Evolutionary conservation across 2,329 filamentous ascomycete species (phyloP).

Genomic region (Fusarium zealandicum): DNA sequence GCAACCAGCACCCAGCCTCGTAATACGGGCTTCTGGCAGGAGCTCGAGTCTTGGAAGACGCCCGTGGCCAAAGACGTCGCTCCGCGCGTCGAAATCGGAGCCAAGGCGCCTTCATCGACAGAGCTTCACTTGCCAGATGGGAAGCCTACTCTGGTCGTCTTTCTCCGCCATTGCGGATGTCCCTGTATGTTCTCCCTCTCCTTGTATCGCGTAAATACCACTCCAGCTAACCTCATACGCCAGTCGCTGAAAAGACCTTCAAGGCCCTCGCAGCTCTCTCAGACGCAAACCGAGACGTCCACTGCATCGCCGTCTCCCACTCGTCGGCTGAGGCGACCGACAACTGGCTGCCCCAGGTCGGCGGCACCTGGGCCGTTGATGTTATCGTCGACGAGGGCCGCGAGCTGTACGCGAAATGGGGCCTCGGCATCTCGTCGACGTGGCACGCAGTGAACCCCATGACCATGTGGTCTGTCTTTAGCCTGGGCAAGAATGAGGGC

Average conservation of each 20-base stretch:
- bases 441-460: slow-evolving; percentile 69
- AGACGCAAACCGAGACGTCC: slow-evolving; percentile 54
- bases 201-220: too few relatives aligned
- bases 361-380: slow-evolving; percentile 63
- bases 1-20: slow-evolving; percentile 1
- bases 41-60: slow-evolving; percentile 52
- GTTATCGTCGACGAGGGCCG: slow-evolving; percentile 68
- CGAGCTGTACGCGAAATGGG: slow-evolving; percentile 70
- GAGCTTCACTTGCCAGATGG: slow-evolving; percentile 60
- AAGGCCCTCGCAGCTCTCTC: slow-evolving; percentile 61
- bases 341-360: slow-evolving; percentile 63
- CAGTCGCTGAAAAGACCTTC: slow-evolving; percentile 75
- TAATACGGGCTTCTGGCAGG: slow-evolving; percentile 44
- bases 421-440: slow-evolving; percentile 65
- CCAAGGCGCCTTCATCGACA: slow-evolving; percentile 61
- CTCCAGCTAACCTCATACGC: neutral
- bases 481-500: slow-evolving; percentile 65
- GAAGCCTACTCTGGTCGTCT: slow-evolving; percentile 68
- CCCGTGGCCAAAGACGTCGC: slow-evolving; percentile 53
- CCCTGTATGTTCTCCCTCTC: slow-evolving; percentile 62
- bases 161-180: slow-evolving; percentile 77
- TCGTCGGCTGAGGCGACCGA: slow-evolving; percentile 61
- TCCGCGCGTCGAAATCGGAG: slow-evolving; percentile 59
- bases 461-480: slow-evolving; percentile 64
- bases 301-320: slow-evolving; percentile 70